These are phyloP conservation scores for Mayamaea pseudoterrestris DNA, from an alignment of 108 stramenopile species.

Conservation along the genomic window DNA sequence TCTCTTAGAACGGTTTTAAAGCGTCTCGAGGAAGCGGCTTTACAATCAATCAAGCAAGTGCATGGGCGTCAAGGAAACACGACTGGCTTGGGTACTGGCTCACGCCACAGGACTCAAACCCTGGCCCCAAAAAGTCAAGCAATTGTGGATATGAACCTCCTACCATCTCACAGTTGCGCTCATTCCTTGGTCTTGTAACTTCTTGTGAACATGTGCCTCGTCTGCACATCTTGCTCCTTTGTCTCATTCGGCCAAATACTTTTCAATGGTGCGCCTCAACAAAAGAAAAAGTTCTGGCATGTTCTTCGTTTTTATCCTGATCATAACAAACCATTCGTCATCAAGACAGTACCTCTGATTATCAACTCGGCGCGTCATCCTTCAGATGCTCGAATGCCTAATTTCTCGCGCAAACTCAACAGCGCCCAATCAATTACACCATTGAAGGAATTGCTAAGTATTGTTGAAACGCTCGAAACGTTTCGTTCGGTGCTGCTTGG, in stretches of 20 bases:
- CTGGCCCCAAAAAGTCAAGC: conserved; percentile 24
- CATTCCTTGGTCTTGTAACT: conserved; percentile 30
- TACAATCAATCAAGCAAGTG: conserved; percentile 26
- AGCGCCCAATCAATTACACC: conserved; percentile 25
- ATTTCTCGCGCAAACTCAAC: conserved; percentile 22
- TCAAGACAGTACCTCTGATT: conserved; percentile 31
- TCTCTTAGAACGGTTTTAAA: conserved; percentile 6
- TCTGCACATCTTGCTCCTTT: conserved; percentile 26
- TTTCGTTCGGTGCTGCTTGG: conserved; percentile 22
- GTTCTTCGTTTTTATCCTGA: conserved; percentile 21
- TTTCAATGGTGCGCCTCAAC: conserved; percentile 17
- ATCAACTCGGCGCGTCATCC: conserved; percentile 23
- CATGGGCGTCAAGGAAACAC: conserved; percentile 30
- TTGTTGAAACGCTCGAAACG: conserved; percentile 39
- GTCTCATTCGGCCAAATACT: conserved; percentile 10
- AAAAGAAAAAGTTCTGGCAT: conserved; percentile 29
- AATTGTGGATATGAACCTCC: conserved; percentile 17
- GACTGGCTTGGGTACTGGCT: conserved; percentile 25
- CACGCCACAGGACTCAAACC: conserved; percentile 16
- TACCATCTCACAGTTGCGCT: conserved; percentile 17
- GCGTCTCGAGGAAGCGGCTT: conserved; percentile 6
- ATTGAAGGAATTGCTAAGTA: conserved; percentile 25
- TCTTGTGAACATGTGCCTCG: conserved; percentile 18
- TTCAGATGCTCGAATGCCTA: conserved; percentile 27
- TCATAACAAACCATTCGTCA: conserved; percentile 27